phyloP scores from a whole-genome alignment of 257 asterid genomes.

The Voacanga thouarsii region DNA sequence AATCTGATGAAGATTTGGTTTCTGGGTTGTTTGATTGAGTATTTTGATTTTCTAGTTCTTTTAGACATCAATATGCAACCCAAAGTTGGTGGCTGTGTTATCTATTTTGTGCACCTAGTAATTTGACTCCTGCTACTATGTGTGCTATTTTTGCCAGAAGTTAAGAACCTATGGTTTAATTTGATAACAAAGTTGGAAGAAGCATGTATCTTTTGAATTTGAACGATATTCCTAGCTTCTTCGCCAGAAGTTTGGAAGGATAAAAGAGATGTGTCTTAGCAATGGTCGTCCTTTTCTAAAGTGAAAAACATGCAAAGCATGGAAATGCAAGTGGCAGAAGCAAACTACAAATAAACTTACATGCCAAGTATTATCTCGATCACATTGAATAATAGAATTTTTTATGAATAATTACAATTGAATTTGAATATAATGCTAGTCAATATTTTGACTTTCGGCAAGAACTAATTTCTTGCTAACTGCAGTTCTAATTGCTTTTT shows the following conservation, averaged over 20 bases:
- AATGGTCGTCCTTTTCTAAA: neutral
- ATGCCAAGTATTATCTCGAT: no score
- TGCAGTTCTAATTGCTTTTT: no score
- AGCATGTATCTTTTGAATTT: neutral
- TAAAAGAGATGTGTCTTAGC: neutral
- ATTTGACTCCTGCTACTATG: neutral
- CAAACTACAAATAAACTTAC: neutral
- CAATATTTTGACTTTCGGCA: neutral
- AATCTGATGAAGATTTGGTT: constrained; percentile 27
- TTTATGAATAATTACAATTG: neutral
- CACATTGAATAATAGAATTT: neutral
- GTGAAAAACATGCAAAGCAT: no score
- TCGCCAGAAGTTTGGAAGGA: neutral
- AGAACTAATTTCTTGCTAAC: neutral
- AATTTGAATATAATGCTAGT: neutral
- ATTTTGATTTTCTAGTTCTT: neutral
- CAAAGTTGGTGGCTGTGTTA: neutral
- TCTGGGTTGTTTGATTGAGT: constrained; percentile 27
- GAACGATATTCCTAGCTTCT: neutral
- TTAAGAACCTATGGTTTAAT: neutral
- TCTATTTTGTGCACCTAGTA: neutral
- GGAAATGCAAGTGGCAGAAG: neutral
- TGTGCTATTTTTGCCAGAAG: neutral
- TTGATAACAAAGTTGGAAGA: neutral
- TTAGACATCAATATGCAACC: neutral